Percentiles rank a stretch among this genome's conserved stretches.
Conservation (phyloP, 225 moss, liverwort and hornwort genomes). For the Thuidium tamariscinum region DNA sequence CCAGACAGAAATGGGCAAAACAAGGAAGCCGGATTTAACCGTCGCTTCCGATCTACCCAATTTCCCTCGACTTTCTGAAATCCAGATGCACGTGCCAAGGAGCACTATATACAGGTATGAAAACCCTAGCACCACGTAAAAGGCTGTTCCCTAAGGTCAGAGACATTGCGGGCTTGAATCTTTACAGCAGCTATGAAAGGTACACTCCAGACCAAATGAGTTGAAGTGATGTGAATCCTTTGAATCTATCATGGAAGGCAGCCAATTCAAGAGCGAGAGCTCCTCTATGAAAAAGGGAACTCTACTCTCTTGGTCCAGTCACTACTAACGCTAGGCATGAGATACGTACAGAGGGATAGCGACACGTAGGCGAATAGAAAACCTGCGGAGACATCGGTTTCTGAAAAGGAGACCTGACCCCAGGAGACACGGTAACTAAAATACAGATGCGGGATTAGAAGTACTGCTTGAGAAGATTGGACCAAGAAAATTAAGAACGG, state of each 20-base stretch:
- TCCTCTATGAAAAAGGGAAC: slow-evolving; percentile 17
- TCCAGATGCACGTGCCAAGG: not conserved
- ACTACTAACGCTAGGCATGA: slow-evolving; percentile 1
- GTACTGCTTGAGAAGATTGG: not conserved
- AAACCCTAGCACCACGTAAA: slow-evolving; percentile 15
- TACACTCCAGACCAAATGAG: not conserved
- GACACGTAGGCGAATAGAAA: not conserved
- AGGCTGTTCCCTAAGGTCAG: slow-evolving; percentile 8
- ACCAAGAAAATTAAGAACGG: not conserved
- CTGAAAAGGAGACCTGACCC: not conserved
- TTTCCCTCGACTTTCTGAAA: not conserved
- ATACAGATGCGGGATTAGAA: slow-evolving; percentile 5
- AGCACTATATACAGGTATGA: slow-evolving; percentile 29
- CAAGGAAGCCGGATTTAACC: slow-evolving; percentile 38
- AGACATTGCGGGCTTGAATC: not conserved
- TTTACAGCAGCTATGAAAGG: slow-evolving; percentile 8
- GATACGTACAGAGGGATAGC: slow-evolving; percentile 15
- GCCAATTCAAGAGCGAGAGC: not conserved
- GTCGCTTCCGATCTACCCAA: slow-evolving; percentile 20
- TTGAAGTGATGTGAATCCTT: not conserved
- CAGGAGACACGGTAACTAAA: not conserved
- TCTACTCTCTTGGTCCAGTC: slow-evolving; percentile 2
- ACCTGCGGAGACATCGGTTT: not conserved
- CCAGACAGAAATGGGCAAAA: not conserved
- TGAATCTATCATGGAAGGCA: not conserved